A percentile compares a stretch with the other conserved stretches of the same genome.
Evolutionary conservation across 208 protist species (phyloP).

Genomic region (Phytomonas sp.): DNA sequence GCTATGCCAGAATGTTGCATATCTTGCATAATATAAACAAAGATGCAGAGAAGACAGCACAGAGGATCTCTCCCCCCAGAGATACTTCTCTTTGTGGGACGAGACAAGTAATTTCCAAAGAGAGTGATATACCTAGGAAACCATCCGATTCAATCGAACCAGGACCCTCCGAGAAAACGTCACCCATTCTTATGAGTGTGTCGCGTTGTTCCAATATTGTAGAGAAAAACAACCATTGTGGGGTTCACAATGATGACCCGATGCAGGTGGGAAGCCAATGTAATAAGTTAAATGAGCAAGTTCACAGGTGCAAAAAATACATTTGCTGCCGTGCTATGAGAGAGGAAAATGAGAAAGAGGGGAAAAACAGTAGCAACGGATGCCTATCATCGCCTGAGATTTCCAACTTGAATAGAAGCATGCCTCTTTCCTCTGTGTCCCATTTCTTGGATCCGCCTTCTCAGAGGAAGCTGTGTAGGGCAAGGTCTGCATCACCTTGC

Average conservation of each 20-base stretch:
- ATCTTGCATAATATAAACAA: not conserved
- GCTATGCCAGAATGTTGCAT: not conserved
- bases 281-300: not conserved
- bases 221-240: not conserved
- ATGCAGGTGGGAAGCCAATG: not conserved
- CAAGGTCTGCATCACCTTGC: not conserved
- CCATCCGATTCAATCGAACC: not conserved
- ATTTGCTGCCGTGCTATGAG: not conserved
- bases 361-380: not conserved
- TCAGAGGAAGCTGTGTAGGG: not conserved
- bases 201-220: not conserved
- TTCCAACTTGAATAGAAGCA: not conserved
- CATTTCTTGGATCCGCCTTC: not conserved
- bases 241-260: not conserved
- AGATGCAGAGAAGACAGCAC: not conserved
- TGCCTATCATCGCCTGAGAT: not conserved
- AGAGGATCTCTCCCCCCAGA: not conserved
- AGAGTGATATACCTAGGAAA: not conserved
- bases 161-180: not conserved
- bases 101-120: not conserved
- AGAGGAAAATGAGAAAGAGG: not conserved
- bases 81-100: not conserved
- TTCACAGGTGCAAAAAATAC: not conserved
- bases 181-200: not conserved
- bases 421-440: not conserved